Base-by-base conservation (phyloP, 192 early-diverging fungal genomes). In the Podila minutissima region DNA sequence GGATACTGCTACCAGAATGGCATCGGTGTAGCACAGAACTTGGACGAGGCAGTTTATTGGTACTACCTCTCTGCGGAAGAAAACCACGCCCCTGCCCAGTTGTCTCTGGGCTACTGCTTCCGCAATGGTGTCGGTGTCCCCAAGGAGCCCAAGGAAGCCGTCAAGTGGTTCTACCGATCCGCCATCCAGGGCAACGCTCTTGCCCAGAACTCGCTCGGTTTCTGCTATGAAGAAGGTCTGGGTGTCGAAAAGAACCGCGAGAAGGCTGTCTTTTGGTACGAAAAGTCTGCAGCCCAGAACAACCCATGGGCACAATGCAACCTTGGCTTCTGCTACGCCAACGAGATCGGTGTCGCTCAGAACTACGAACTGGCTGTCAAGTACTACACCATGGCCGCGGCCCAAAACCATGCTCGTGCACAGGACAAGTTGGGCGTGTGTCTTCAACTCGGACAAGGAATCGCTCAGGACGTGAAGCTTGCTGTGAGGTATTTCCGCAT, bases 281-380 rank as follows among this genome's bases (percentile, higher is more conserved):
- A 87, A 33, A 68, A 83, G 29, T 89, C 93, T 1, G 91, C 93
- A 1, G 79, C 88, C 28, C 75, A 86, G 60, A 90, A 92, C 35
- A 91, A 93, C 74, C 90, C 93, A 5, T 93, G 91, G 90, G 92
- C 93, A 11, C 92, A 94, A 63, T 92, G 90, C 84, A 93, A 92
- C 67, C 83, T 92, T 26, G 93, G 91, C 2, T 92, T 85, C 68
- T 93, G 91, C 67, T 86, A 92, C 48, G 88, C 90, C 55, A 92
- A 90, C 66, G 93, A 91, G 29, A 85, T 92, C 12, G 93, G 94
- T 5, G 85, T 92, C 0, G 38, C 75, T 32, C 77, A 83, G 59
- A 74, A 91, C 69, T 79, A 91, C 67, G 86, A 88, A 26, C 74
- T 86, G 70, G 93, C 92, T 11, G 83, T 92, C 51, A 89, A 91